Conservation (phyloP, 73 alveolate species). For the Paramecium bursaria region DNA sequence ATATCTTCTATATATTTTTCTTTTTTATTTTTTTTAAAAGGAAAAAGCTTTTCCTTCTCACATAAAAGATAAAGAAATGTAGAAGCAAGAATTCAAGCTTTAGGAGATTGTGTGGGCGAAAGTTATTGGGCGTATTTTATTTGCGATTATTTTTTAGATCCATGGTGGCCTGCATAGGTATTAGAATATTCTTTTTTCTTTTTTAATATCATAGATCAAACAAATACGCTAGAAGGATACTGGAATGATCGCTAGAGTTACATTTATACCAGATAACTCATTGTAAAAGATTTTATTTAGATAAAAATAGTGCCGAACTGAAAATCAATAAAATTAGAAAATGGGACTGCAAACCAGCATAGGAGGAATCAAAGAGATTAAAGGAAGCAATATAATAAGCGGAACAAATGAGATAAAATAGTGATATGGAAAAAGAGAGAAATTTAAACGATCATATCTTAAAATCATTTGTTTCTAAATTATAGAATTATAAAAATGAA, state of each 20-base stretch:
- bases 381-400: conserved; percentile 39
- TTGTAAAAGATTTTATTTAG: conserved; percentile 18
- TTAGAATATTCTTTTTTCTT: conserved; percentile 32
- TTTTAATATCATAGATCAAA: not conserved
- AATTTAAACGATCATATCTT: too few species aligned
- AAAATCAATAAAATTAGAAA: conserved; percentile 3
- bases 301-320: conserved; percentile 45
- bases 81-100: not conserved
- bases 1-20: too few species aligned
- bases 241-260: not conserved
- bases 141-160: conserved; percentile 53
- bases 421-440: too few species aligned
- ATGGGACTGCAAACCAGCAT: conserved; percentile 18
- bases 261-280: conserved; percentile 22
- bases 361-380: conserved; percentile 45
- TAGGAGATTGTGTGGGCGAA: conserved; percentile 54
- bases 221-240: not conserved
- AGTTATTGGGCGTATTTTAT: conserved; percentile 55
- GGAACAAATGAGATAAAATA: too few species aligned
- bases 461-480: too few species aligned
- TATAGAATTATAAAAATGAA: too few species aligned
- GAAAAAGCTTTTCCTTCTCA: too few species aligned
- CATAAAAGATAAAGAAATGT: conserved; percentile 1
- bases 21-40: too few species aligned
- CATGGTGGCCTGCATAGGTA: conserved; percentile 68